Base-by-base conservation (phyloP, 306 rosid species). In the Quercus ilex region DNA sequence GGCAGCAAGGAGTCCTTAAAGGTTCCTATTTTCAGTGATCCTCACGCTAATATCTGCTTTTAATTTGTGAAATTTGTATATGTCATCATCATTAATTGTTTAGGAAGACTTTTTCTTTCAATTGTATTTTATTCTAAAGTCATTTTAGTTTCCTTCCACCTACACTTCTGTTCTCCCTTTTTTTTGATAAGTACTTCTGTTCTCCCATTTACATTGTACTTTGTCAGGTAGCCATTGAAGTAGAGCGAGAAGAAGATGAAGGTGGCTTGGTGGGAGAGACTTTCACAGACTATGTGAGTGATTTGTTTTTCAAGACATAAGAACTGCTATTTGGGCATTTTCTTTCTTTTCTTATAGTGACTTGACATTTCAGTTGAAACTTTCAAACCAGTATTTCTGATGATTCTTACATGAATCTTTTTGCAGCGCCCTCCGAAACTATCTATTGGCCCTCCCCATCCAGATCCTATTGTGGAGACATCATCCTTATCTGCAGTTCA, bases 181-280 rank as follows among this genome's bases (percentile, higher is more conserved):
- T 33, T 41, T 41, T 41, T 41, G 46, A 41, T 41, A 41, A 41
- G 11, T 41, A n/a, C 49, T 74, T 55, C 46, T 53, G 14, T 59
- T 38, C 72, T 76, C 52, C n/a, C 21, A 55, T 14, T 62, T 79
- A 71, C 80, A 67, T 83, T 56, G 58, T 62, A 75, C 71, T 80
- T 67, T 84, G 75, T 84, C 86, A 95, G 99, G 86, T 90, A 81
- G 98, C 97, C 83, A 90, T 93, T 82, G 99, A 95, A 86, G 99
- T 95, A 77, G 99, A 95, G 89, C 88, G 92, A 76, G 99, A 95
- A 78, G 99, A 95, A 84, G 99, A 95, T 85, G 99, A 91, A 91
- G 99, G 98, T 70, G 98, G 99, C 76, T 76, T 75, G 86, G 92
- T 62, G 28, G 99, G 99, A 64, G 99, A 95, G 89, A 95, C 99